Conservation (phyloP, 192 early-diverging fungal genomes). For the Mortierella claussenii region DNA sequence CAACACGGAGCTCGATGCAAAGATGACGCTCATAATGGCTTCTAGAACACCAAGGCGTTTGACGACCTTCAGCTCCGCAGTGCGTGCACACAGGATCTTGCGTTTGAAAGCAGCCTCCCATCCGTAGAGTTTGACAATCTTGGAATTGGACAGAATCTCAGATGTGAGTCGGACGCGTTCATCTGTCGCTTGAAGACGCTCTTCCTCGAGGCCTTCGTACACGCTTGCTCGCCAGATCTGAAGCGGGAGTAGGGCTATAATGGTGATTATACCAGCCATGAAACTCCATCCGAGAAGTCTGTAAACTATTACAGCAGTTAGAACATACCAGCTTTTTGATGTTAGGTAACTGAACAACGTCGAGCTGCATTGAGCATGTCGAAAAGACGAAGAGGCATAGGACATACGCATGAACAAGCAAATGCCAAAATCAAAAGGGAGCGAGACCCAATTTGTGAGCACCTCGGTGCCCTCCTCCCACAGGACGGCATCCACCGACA, state of each 20-base stretch:
- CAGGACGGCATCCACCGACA: conserved; percentile 48
- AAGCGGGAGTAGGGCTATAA: conserved; percentile 29
- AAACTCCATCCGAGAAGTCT: conserved; percentile 48
- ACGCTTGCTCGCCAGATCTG: conserved; percentile 38
- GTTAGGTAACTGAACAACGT: no score
- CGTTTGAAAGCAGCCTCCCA: conserved; percentile 42
- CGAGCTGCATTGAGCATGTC: no score
- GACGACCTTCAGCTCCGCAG: conserved; percentile 9
- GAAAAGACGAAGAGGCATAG: background rate
- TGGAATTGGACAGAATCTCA: conserved; percentile 46
- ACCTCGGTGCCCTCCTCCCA: conserved; percentile 30
- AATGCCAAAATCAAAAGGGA: conserved; percentile 35
- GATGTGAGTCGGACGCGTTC: conserved; percentile 48
- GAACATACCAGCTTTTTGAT: no score
- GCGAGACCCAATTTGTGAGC: conserved; percentile 16
- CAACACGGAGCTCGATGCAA: conserved; percentile 28
- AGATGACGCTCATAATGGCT: conserved; percentile 33
- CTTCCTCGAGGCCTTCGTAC: conserved; percentile 38
- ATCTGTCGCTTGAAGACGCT: conserved; percentile 49
- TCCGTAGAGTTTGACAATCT: conserved; percentile 57
- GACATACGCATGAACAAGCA: conserved; percentile 37
- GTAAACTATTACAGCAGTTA: conserved; percentile 16
- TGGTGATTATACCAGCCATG: conserved; percentile 36
- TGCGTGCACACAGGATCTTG: conserved; percentile 11
- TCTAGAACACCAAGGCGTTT: conserved; percentile 15